Evolutionary conservation across 352 stramenopile species (phyloP).

Genomic region (Phytophthora brassicae): DNA sequence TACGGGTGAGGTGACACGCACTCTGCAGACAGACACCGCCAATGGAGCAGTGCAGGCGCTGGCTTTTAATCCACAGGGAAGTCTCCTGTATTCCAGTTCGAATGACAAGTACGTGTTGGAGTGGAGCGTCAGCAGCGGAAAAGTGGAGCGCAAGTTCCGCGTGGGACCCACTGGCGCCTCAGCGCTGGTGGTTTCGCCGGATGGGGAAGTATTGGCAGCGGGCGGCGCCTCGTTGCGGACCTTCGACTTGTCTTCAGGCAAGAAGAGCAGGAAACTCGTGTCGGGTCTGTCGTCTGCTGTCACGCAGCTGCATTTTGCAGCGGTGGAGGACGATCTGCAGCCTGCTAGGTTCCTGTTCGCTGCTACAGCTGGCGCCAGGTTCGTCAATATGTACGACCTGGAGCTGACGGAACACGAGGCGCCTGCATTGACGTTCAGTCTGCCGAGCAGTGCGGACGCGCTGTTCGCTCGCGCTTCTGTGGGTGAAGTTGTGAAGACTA

Average conservation of each 20-base stretch:
- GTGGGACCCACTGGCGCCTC: slow-evolving; percentile 54
- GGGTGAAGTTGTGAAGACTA: slow-evolving; percentile 26
- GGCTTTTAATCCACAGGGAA: slow-evolving; percentile 72
- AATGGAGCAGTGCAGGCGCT: slow-evolving; percentile 62
- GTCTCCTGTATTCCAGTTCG: slow-evolving; percentile 64
- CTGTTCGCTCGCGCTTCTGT: slow-evolving; percentile 45
- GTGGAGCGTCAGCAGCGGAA: slow-evolving; percentile 62
- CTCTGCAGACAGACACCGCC: slow-evolving; percentile 47
- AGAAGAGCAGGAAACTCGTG: slow-evolving; percentile 78
- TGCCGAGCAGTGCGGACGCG: slow-evolving; percentile 56
- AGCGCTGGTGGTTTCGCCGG: slow-evolving; percentile 60
- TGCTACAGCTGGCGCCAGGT: slow-evolving; percentile 67
- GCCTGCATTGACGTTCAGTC: slow-evolving; percentile 72
- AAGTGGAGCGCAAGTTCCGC: slow-evolving; percentile 70
- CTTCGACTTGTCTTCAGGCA: slow-evolving; percentile 76
- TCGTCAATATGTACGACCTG: slow-evolving; percentile 87
- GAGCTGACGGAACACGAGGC: slow-evolving; percentile 58
- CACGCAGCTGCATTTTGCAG: slow-evolving; percentile 69
- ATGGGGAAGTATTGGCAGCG: slow-evolving; percentile 66
- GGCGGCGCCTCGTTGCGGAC: slow-evolving; percentile 68
- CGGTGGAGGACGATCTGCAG: slow-evolving; percentile 16
- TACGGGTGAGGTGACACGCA: slow-evolving; percentile 62
- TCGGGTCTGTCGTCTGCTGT: slow-evolving; percentile 74
- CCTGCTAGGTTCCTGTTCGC: slow-evolving; percentile 74
- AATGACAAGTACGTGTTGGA: slow-evolving; percentile 80